phyloP scores from a whole-genome alignment of 306 rosid genomes.

The Macrotyloma uniflorum region DNA sequence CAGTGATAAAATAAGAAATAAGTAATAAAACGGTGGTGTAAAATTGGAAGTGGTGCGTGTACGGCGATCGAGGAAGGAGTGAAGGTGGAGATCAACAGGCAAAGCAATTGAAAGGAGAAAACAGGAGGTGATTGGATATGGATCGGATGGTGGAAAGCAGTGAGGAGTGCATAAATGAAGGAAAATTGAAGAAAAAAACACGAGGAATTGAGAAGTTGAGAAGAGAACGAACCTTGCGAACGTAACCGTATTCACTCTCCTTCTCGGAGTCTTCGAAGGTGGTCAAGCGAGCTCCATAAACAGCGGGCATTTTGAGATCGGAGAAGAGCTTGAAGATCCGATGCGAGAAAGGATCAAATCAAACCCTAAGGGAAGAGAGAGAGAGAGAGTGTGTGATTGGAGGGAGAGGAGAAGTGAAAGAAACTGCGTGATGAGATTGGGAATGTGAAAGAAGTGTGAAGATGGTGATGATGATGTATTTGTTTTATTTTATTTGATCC shows the following conservation, averaged over 20 bases:
- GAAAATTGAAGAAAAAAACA: no score
- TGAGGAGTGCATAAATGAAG: no score
- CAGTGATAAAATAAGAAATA: not conserved
- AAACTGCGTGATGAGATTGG: not conserved
- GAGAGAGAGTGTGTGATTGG: not conserved
- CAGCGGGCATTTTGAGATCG: conserved; percentile 78
- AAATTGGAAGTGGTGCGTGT: not conserved
- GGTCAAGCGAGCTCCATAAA: conserved; percentile 85
- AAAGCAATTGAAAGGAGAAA: no score
- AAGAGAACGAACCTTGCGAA: conserved; percentile 77
- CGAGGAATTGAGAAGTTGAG: not conserved
- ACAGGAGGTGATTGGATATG: not conserved
- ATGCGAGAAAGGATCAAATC: conserved; percentile 43
- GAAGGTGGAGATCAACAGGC: not conserved
- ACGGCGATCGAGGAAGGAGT: no score
- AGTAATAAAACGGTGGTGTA: not conserved
- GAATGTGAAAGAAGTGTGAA: not conserved
- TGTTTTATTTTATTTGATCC: not conserved
- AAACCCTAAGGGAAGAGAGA: conserved; percentile 36
- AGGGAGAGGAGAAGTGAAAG: not conserved
- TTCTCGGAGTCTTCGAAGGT: conserved; percentile 97
- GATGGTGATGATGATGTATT: not conserved
- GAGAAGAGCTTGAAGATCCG: conserved; percentile 40
- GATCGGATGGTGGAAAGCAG: not conserved
- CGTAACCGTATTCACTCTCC: conserved; percentile 99